These are phyloP conservation scores for Stephanocyclus meneghinianus DNA, from an alignment of 352 stramenopile genomes.

Conservation along the genomic window DNA sequence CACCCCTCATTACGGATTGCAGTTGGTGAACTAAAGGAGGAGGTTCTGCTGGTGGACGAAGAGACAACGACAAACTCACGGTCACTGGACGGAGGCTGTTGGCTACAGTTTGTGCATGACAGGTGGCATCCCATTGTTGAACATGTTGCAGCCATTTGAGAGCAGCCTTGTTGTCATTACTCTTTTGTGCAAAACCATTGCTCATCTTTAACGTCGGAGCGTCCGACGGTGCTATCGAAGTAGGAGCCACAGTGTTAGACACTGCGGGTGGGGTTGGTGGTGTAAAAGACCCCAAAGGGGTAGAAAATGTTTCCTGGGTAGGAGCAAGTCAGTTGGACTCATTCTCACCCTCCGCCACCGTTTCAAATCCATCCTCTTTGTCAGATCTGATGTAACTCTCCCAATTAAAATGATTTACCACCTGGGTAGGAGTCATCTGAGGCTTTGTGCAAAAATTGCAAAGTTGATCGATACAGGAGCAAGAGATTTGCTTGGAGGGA, in stretches of 20 bases:
- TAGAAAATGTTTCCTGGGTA: not conserved
- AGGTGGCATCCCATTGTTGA: not conserved
- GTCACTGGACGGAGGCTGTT: not conserved
- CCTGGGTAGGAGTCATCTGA: not conserved
- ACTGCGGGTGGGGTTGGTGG: not conserved
- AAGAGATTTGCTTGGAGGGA: not conserved
- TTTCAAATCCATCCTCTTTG: not conserved
- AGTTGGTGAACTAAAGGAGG: not conserved
- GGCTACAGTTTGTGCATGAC: not conserved
- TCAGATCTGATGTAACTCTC: not conserved
- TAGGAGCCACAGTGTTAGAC: not conserved
- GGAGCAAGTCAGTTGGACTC: not conserved
- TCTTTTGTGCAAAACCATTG: not conserved
- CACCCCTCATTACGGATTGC: not conserved
- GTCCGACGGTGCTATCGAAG: conserved; percentile 1
- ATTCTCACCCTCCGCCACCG: too few species aligned
- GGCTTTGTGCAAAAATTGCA: too few species aligned
- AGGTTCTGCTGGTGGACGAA: not conserved
- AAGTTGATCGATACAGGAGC: not conserved
- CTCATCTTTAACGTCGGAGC: not conserved
- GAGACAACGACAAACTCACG: not conserved
- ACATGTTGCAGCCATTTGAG: not conserved
- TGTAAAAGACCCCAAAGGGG: not conserved
- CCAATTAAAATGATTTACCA: not conserved
- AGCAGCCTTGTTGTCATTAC: not conserved